Conservation (phyloP, 805 yeast genomes). For the Yamadazyma phyllophila region DNA sequence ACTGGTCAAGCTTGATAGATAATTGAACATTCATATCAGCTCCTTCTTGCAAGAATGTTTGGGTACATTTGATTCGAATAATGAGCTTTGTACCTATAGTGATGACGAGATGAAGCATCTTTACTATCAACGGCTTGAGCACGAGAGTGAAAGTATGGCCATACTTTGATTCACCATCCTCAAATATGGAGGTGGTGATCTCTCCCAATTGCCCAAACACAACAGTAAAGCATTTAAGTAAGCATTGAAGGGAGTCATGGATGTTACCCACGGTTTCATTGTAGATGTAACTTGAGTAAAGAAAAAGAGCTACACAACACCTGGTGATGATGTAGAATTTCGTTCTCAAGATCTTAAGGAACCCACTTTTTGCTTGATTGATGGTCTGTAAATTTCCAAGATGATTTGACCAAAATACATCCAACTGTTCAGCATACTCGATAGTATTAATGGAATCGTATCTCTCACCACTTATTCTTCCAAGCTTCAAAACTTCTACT, state of each 20-base stretch:
- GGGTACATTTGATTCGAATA: slow-evolving; percentile 8
- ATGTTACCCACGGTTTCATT: slow-evolving; percentile 3
- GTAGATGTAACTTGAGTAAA: slow-evolving; percentile 2
- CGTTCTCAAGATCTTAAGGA: slow-evolving; percentile 5
- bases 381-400: not conserved
- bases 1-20: not conserved
- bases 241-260: slow-evolving; percentile 1
- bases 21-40: not conserved
- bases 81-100: not conserved
- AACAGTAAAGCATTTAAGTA: not conserved
- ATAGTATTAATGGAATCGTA: not conserved
- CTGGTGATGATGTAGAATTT: slow-evolving; percentile 1
- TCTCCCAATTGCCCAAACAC: slow-evolving; percentile 1
- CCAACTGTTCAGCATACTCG: not conserved
- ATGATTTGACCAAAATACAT: not conserved
- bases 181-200: not conserved
- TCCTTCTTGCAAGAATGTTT: not conserved
- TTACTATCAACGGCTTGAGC: slow-evolving; percentile 4
- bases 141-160: slow-evolving; percentile 8
- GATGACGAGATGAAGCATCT: slow-evolving; percentile 4
- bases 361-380: not conserved
- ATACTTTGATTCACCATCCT: not conserved
- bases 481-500: not conserved
- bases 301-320: not conserved
- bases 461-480: not conserved